Base-by-base conservation (phyloP, 257 asterid genomes). In the Schizonepeta tenuifolia region DNA sequence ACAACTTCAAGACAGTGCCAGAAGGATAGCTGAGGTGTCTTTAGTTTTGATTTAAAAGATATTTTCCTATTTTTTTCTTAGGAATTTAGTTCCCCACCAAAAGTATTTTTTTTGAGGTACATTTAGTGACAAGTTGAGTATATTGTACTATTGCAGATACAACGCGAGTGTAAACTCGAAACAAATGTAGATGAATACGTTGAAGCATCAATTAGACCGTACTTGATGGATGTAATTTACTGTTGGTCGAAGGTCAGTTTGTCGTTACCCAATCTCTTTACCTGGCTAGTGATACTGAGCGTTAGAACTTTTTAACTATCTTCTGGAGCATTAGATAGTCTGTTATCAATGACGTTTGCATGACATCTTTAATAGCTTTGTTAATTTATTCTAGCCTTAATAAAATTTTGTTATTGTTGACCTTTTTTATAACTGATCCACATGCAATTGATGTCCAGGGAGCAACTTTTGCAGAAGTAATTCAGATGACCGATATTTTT, bases 91-190 rank as follows among this genome's bases (percentile, higher is more conserved):
- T 20, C 28, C 38, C 8, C 18, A 0, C 2, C 35, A 65, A 21
- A 60, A 47, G 41, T 9, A 55, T 54, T 31, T 21, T 14, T 56
- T n/a, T 31, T 36, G 56, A 12, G 47, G 50, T 36, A 67, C 44
- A 56, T 18, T 63, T 53, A 78, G 41, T 74, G 67, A 55, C 66
- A 43, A 35, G 67, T 53, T 14, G 58, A 57, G 15, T 67, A 56
- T 72, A 18, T 57, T 53, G 40, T 61, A 47, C 31, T 57, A n/a
- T 54, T 75, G 79, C 89, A 95, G 99, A 86, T 95, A 72, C 98
- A 95, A 90, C 91, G 89, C n/a, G 98, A 95, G 81, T 95, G 99
- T 85, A 90, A 92, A 82, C 88, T 92, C 73, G 97, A 95, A 81
- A 77, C 92, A 56, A 87, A 95, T 65, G 90, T 91, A 81, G 99